Base-by-base conservation (phyloP, 2,329 filamentous ascomycete species). In the Nakataea oryzae region DNA sequence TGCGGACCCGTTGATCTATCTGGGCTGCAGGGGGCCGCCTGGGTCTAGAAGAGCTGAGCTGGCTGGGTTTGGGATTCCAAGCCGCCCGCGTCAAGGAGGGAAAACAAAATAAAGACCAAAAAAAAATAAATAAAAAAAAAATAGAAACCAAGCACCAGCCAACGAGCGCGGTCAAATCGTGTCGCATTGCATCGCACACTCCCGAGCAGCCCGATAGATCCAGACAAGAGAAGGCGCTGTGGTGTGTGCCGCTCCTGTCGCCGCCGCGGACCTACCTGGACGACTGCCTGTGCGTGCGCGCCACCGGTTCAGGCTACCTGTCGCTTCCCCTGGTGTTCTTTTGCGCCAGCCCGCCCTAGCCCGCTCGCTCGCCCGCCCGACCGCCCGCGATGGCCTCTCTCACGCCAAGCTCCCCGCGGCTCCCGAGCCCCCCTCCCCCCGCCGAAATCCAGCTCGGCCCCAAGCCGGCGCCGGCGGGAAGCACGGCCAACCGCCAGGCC, bases 371-470 rank as follows among this genome's bases (percentile, higher is more conserved):
- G n/a, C n/a, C n/a, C n/a, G n/a, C n/a, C n/a, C n/a, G n/a, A 28
- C n/a, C n/a, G n/a, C n/a, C n/a, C n/a, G 64, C 66, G 65, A 74
- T 67, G 66, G 85, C 86, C 82, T 79, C 83, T 66, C 74, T 85
- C 65, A 76, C 83, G 68, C 88, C 90, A 65, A 93, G 86, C 75
- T 97, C 93, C 58, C 93, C 95, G 66, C 89, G 95, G 72, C 86
- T 99, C 60, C 95, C 95, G 64, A 97, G 92, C 75, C 95, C 95
- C 64, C 95, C 95, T 63, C 95, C 95, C 41, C 88, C 96, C 63
- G 91, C 93, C 65, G 95, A 99, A 76, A 95, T 96, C 67, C 93
- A 97, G 77, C 87, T 96, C 65, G 89, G 86, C 59, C 71, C 73
- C 57, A 69, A 71, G 58, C 69, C 69, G 34, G 67, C 69, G n/a